These are phyloP conservation scores for Monosporascus sp. DNA, from an alignment of 2,329 filamentous ascomycete species.

Conservation along the genomic window DNA sequence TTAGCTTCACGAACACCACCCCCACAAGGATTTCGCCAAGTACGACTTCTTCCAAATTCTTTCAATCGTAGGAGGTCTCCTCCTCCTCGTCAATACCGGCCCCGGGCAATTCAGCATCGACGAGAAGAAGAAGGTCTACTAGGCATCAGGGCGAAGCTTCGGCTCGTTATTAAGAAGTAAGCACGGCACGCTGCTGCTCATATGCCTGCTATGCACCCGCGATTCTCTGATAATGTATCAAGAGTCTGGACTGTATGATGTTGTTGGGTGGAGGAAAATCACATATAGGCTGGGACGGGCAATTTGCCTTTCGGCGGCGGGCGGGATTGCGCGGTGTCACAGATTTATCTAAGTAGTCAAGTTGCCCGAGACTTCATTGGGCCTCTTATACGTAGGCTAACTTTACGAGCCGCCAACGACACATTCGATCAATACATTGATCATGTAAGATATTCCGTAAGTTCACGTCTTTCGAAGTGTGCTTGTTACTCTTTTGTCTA, in stretches of 20 bases:
- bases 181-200: neutral
- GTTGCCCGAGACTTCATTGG: neutral
- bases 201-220: neutral
- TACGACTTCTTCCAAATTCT: slow-evolving; percentile 99
- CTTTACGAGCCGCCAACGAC: neutral
- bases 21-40: slow-evolving; percentile 99
- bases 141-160: slow-evolving; percentile 16
- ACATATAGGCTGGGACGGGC: neutral
- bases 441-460: neutral
- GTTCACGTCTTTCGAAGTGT: no score
- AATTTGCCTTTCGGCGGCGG: neutral
- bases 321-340: neutral
- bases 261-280: neutral
- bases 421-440: neutral
- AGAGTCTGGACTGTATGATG: neutral
- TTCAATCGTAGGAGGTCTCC: slow-evolving; percentile 93
- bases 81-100: slow-evolving; percentile 97
- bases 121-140: slow-evolving; percentile 99
- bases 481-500: no score
- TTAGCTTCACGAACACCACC: slow-evolving; percentile 93
- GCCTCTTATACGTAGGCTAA: neutral
- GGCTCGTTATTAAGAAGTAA: neutral
- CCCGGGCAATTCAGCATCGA: slow-evolving; percentile 97
- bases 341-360: neutral
- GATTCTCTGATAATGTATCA: neutral